These are phyloP conservation scores for Eimeria maxima DNA, from an alignment of 169 alveolate species.

Conservation along the genomic window DNA sequence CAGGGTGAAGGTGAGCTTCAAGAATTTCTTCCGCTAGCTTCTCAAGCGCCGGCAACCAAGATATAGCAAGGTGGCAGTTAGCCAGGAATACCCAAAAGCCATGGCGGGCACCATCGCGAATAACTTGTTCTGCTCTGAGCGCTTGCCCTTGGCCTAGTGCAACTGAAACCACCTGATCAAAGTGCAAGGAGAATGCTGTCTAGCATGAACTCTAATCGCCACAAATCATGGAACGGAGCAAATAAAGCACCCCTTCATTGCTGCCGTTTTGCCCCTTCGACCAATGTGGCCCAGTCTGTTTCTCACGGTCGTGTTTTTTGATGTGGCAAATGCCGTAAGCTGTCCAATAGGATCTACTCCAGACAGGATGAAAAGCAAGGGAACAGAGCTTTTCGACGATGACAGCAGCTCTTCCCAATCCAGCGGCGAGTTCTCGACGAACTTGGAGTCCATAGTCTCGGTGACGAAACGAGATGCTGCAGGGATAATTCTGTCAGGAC, in stretches of 20 bases:
- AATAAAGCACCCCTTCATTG: background rate
- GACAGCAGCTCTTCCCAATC: conserved; percentile 93
- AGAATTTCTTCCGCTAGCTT: conserved; percentile 86
- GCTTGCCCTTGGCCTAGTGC: conserved; percentile 97
- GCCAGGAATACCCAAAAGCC: conserved; percentile 97
- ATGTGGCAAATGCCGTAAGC: conserved; percentile 91
- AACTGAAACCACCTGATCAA: conserved; percentile 87
- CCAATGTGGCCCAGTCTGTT: background rate
- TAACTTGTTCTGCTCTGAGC: conserved; percentile 92
- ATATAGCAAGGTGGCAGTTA: conserved; percentile 95
- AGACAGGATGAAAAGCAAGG: conserved; percentile 94
- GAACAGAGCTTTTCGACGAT: conserved; percentile 90
- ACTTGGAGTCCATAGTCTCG: conserved; percentile 92
- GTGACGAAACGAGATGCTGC: conserved; percentile 94
- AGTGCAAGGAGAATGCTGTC: background rate
- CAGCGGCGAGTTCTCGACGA: conserved; percentile 94
- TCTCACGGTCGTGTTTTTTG: conserved; percentile 72
- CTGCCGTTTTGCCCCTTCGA: background rate
- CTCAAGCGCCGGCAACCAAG: conserved; percentile 95
- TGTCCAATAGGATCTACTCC: conserved; percentile 97
- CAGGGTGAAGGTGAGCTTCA: conserved; percentile 93
- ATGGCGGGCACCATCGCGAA: conserved; percentile 95
- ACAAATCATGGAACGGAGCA: background rate
- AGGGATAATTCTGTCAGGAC: conserved; percentile 96
- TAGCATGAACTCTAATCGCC: background rate